Conservation (phyloP, 2,329 filamentous ascomycete genomes). For the Aspergillus tamarii region DNA sequence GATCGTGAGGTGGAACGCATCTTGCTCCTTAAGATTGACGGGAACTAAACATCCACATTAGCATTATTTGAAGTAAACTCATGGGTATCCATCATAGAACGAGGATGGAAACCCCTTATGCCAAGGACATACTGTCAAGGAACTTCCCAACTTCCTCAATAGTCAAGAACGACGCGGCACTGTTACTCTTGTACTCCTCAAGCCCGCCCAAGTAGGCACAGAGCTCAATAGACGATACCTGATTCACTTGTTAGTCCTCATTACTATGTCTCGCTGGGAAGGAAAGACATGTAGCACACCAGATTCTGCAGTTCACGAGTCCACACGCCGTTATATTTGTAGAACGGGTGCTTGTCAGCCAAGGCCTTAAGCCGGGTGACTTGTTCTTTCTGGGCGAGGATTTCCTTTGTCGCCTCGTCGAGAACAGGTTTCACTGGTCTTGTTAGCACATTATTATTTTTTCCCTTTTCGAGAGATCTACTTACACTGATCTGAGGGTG, state of each 20-base stretch:
- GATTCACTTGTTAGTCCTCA: conserved; percentile 7
- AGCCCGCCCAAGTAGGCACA: conserved; percentile 82
- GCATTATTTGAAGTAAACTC: background rate
- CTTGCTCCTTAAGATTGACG: conserved; percentile 84
- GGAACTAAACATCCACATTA: conserved; percentile 63
- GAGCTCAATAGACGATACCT: conserved; percentile 63
- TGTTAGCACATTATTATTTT: background rate
- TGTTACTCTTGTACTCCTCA: conserved; percentile 55
- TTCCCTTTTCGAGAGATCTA: conserved; percentile 15
- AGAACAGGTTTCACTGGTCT: conserved; percentile 68
- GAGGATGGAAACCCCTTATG: conserved; percentile 5
- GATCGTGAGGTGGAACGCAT: conserved; percentile 92
- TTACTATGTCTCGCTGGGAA: background rate
- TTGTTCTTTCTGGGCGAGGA: conserved; percentile 72
- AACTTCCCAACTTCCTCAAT: conserved; percentile 84
- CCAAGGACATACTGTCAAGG: conserved; percentile 64
- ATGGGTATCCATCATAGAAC: background rate
- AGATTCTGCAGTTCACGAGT: conserved; percentile 80
- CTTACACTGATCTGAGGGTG: conserved; percentile 67
- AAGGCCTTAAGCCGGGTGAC: conserved; percentile 70
- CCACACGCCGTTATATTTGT: conserved; percentile 96
- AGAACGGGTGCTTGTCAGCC: conserved; percentile 89
- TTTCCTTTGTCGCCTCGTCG: conserved; percentile 67
- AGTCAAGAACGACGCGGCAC: conserved; percentile 72
- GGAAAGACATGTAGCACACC: conserved; percentile 45